Percentiles rank a stretch among this genome's conserved stretches.
These are phyloP conservation scores for Abortiporus biennis DNA, from an alignment of 1,284 basidiomycete species.

Conservation along the genomic window DNA sequence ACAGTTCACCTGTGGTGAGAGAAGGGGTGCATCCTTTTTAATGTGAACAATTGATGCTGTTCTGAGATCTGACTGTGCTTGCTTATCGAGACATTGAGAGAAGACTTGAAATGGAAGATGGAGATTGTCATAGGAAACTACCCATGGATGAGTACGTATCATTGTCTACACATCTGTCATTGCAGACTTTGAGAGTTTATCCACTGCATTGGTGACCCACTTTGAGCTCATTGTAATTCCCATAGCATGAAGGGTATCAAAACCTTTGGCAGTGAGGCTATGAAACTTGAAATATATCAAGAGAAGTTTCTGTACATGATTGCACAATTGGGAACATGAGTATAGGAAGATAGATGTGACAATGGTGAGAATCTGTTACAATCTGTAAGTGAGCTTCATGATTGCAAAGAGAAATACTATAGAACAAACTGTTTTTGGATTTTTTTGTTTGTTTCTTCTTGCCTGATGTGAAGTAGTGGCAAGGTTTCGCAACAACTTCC, in stretches of 20 bases:
- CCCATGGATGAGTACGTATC: not conserved
- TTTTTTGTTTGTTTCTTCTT: conserved; percentile 18
- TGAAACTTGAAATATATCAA: not conserved
- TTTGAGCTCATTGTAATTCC: conserved; percentile 21
- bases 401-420: not conserved
- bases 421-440: conserved; percentile 21
- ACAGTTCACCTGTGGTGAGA: not conserved
- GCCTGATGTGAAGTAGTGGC: conserved; percentile 12
- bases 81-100: not conserved
- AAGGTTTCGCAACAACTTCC: no score
- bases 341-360: conserved; percentile 1
- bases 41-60: conserved; percentile 4
- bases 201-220: conserved; percentile 13
- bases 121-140: conserved; percentile 1
- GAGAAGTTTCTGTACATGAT: not conserved
- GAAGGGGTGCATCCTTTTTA: not conserved
- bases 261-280: conserved; percentile 10
- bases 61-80: conserved; percentile 1
- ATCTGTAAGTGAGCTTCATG: not conserved
- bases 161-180: not conserved
- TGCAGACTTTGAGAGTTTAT: conserved; percentile 1
- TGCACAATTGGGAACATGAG: conserved; percentile 3
- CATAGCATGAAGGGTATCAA: conserved; percentile 18
- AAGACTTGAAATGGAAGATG: not conserved
- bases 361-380: not conserved